Base-by-base conservation (phyloP, 164 flowering plant species). In the Akebia trifoliata region DNA sequence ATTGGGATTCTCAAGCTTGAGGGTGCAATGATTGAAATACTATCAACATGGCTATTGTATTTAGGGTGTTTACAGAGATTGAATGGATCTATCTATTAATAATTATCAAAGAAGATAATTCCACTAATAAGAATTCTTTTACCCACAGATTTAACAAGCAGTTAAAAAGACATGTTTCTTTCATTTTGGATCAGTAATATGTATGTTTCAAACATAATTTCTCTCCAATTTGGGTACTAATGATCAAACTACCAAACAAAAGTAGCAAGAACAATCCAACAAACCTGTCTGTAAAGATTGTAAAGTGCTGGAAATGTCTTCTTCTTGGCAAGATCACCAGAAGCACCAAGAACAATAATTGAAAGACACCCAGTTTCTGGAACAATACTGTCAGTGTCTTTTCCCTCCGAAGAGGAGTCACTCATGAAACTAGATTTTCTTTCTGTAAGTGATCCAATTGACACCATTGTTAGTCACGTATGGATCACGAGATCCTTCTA, bases 281-380 rank as follows among this genome's bases (percentile, higher is more conserved):
- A 47, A 60, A 93, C 99, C 97, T 86, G 87, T 8, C 81, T 76
- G 64, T 78, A 94, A 12, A 94, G 95, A 71, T 90, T 72, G 72
- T 83, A 94, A 26, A 94, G 89, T 2, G 99, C 99, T 4, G 99
- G 99, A 52, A 94, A 94, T 18, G 99, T 94, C 81, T 94, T 94
- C 64, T 90, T 94, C 83, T 94, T 94, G 42, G 99, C 99, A 70
- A 94, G 99, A 74, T 94, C 99, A 50, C 99, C 99, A 10, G 99
- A 94, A 69, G 99, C 99, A 59, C 99, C 99, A 48, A 94, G 87
- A 38, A 94, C 97, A 60, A 86, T 51, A 30, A 94, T 77, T 6
- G 99, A 85, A 25, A 94, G 86, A 59, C 86, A 78, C 31, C 96
- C 99, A 68, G 73, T 72, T 74, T 88, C 99, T 24, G 74, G 55